Percentiles rank a stretch among this genome's conserved stretches.
Conservation (phyloP, 805 yeast species). For the Ogataea saltuana region DNA sequence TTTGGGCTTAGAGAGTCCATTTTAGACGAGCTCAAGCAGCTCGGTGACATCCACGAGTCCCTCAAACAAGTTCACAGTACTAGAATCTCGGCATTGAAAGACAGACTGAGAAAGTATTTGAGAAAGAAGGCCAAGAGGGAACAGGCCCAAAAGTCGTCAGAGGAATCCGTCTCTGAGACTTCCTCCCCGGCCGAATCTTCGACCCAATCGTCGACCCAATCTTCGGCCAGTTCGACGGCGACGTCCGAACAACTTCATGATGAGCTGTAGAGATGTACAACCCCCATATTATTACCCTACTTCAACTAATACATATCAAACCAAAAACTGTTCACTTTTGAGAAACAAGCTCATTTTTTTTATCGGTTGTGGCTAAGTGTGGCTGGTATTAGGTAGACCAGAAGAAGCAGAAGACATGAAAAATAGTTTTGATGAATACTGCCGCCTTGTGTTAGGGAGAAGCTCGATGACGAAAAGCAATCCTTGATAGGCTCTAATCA, state of each 20-base stretch:
- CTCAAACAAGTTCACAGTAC: conserved; percentile 31
- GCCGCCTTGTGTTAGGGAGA: too few relatives aligned
- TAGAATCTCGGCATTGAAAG: conserved; percentile 30
- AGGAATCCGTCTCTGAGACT: background rate
- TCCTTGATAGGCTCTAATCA: too few relatives aligned
- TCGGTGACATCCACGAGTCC: conserved; percentile 16
- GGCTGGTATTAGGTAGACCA: background rate
- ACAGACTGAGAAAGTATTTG: conserved; percentile 20
- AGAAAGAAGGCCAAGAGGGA: conserved; percentile 25
- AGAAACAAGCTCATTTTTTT: too few relatives aligned
- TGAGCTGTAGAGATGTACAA: conserved; percentile 17
- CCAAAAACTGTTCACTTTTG: background rate
- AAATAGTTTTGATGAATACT: too few relatives aligned
- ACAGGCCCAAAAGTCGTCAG: conserved; percentile 1
- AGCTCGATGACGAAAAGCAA: too few relatives aligned
- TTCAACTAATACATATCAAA: too few relatives aligned
- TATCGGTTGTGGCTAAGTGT: background rate
- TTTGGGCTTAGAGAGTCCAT: conserved; percentile 29
- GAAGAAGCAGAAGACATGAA: too few relatives aligned
- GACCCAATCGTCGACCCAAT: background rate
- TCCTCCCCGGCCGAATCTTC: conserved; percentile 4
- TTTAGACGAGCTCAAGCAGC: conserved; percentile 18
- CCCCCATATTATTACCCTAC: too few relatives aligned
- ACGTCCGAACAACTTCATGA: too few relatives aligned
- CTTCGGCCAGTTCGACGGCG: background rate